phyloP scores from a whole-genome alignment of 106 monocot species.

The Dioscorea dumetorum region DNA sequence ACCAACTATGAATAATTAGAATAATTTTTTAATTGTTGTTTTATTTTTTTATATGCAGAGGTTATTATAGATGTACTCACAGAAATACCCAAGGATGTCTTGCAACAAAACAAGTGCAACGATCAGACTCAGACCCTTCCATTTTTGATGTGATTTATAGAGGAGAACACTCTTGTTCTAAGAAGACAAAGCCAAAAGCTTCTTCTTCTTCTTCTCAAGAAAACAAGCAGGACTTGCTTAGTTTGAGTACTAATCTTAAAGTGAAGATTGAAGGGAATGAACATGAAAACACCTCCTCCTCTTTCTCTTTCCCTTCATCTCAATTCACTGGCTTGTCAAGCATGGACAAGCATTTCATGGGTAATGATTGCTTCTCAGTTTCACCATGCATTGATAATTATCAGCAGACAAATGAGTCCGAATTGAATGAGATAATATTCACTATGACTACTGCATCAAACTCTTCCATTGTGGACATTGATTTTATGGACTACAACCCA shows the following conservation, averaged over 20 bases:
- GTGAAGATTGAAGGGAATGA: too few relatives aligned
- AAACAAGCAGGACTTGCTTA: too few relatives aligned
- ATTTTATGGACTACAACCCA: not conserved
- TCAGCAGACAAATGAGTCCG: not conserved
- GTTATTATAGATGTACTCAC: conserved; percentile 48
- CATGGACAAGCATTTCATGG: too few relatives aligned
- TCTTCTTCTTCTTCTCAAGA: too few relatives aligned
- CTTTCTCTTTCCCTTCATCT: too few relatives aligned
- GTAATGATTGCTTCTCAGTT: too few relatives aligned
- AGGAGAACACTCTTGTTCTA: conserved; percentile 31
- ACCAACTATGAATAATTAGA: not conserved
- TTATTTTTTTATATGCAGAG: conserved; percentile 21
- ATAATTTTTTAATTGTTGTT: not conserved
- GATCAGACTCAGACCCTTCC: conserved; percentile 28
- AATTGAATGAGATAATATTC: conserved; percentile 1
- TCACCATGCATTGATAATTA: too few relatives aligned
- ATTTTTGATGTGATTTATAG: conserved; percentile 32
- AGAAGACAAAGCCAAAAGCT: not conserved
- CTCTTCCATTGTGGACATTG: not conserved
- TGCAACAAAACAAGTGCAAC: conserved; percentile 49
- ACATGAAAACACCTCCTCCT: too few relatives aligned
- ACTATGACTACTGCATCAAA: conserved; percentile 3
- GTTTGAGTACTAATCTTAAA: too few relatives aligned
- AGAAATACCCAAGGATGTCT: conserved; percentile 22
- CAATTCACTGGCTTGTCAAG: too few relatives aligned